A percentile compares a stretch with the other conserved stretches of the same genome.
phyloP scores from a whole-genome alignment of 805 yeast species.

The Wickerhamomyces chambardii region DNA sequence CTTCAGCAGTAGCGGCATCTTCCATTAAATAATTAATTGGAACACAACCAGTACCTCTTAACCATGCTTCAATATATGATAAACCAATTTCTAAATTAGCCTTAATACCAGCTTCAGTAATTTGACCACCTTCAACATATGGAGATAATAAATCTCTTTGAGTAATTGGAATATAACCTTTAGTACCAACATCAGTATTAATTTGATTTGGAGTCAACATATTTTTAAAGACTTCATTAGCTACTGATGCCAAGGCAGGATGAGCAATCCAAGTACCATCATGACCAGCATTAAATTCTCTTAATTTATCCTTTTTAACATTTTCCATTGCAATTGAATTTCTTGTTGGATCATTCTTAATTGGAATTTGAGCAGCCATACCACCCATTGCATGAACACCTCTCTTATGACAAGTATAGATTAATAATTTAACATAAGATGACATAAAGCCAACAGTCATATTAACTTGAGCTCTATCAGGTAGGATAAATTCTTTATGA shows the following conservation, averaged over 20 bases:
- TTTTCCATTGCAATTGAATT: constrained; percentile 63
- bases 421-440: constrained; percentile 64
- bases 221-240: constrained; percentile 62
- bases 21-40: constrained; percentile 84
- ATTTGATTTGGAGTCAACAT: constrained; percentile 84
- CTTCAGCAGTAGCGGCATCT: constrained; percentile 89
- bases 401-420: constrained; percentile 66
- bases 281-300: constrained; percentile 74
- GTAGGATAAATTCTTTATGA: constrained; percentile 56
- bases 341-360: constrained; percentile 56
- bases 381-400: constrained; percentile 88
- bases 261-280: constrained; percentile 91
- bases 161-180: constrained; percentile 33
- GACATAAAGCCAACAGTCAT: constrained; percentile 81
- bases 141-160: constrained; percentile 58
- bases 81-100: constrained; percentile 70
- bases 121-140: constrained; percentile 47
- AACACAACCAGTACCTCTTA: constrained; percentile 76
- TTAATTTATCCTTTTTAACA: constrained; percentile 64
- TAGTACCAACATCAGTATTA: constrained; percentile 21
- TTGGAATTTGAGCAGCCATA: constrained; percentile 85
- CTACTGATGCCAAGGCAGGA: constrained; percentile 72
- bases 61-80: constrained; percentile 81
- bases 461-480: constrained; percentile 74
- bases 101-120: constrained; percentile 64